Evolutionary conservation across 2,329 filamentous ascomycete species (phyloP), one percentile per base, ranked within the genome.

Genomic region (Pestalotiopsis sp.): DNA sequence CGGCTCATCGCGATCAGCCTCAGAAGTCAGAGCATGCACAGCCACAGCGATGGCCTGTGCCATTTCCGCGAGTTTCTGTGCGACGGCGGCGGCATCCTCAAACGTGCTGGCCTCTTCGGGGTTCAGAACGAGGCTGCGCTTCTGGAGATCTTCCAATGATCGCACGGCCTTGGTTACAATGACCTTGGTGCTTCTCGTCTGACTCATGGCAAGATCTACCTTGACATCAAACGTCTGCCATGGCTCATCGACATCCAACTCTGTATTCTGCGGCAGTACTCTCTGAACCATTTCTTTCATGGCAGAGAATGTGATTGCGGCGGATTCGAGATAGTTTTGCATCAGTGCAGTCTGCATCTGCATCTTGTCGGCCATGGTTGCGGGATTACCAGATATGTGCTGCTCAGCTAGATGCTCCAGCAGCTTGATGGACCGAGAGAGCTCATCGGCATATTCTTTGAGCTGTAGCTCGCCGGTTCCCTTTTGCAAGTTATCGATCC

Each of bases 401-500:
- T 95, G 90, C 76, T 95, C 93, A 11, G 90, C 91, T 14, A 98
- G 87, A 78, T 98, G 94, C n/a, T 89, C 88, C 86, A 98, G 91
- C 66, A 98, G 87, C 66, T 94, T 92, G 73, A 97, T 93, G 6
- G 93, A 95, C 66, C 92, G 90, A 75, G 95, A 91, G 49, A 98
- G 84, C 77, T 97, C 93, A 27, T 89, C 89, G 0, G 93, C 91
- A 76, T 94, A 94, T 74, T 93, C 91, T 78, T 92, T 90, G 80
- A 95, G 92, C 78, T 92, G 90, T 80, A 95, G 92, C 80, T 94
- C 94, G 63, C 98, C 83, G 68, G 97, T 94, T 73, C 97, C 94
- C 66, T 90, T 90, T 71, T 94, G 91, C 67, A 98, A 79, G 5
- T 90, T 90, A 72, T 98, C 95, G 68, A 98, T 93, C 89, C 94